phyloP scores from a whole-genome alignment of 2,329 filamentous ascomycete genomes.

The Truncatella angustata region DNA sequence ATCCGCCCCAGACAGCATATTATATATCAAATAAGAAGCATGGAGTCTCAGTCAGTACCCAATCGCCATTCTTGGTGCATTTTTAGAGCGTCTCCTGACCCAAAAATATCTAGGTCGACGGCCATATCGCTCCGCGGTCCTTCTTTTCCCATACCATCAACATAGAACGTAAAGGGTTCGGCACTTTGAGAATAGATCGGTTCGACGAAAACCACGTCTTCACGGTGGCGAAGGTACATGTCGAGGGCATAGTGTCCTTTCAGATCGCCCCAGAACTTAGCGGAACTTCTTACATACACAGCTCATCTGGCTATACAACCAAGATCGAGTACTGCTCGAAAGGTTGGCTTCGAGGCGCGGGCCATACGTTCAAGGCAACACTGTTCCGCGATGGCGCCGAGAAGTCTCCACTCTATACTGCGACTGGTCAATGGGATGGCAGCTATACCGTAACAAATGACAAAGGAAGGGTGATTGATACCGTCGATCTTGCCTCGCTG shows the following conservation, averaged over 20 bases:
- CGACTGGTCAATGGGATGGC: slow-evolving; percentile 88
- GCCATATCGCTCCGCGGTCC: slow-evolving; percentile 95
- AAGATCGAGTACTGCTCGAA: slow-evolving; percentile 93
- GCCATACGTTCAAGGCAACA: slow-evolving; percentile 80
- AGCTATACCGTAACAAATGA: slow-evolving; percentile 72
- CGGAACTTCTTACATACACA: slow-evolving; percentile 78
- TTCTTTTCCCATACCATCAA: slow-evolving; percentile 93
- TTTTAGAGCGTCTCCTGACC: not conserved
- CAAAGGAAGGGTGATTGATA: slow-evolving; percentile 54
- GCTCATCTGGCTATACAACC: slow-evolving; percentile 80
- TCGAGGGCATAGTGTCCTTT: slow-evolving; percentile 86
- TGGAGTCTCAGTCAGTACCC: slow-evolving; percentile 53
- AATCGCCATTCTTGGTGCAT: not conserved
- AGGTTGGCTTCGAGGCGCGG: slow-evolving; percentile 93
- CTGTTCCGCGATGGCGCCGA: slow-evolving; percentile 64
- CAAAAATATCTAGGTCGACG: slow-evolving; percentile 53
- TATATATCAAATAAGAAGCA: slow-evolving; percentile 84
- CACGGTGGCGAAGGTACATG: slow-evolving; percentile 86
- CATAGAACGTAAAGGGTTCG: slow-evolving; percentile 92
- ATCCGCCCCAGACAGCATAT: slow-evolving; percentile 93
- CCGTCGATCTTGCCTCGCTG: slow-evolving; percentile 57
- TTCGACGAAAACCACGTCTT: slow-evolving; percentile 66
- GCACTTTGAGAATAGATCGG: slow-evolving; percentile 65
- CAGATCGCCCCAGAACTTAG: slow-evolving; percentile 91
- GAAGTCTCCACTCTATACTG: slow-evolving; percentile 75